Evolutionary conservation across 768 basidiomycete genomes (phyloP).

Genomic region (Psilocybe cubensis): DNA sequence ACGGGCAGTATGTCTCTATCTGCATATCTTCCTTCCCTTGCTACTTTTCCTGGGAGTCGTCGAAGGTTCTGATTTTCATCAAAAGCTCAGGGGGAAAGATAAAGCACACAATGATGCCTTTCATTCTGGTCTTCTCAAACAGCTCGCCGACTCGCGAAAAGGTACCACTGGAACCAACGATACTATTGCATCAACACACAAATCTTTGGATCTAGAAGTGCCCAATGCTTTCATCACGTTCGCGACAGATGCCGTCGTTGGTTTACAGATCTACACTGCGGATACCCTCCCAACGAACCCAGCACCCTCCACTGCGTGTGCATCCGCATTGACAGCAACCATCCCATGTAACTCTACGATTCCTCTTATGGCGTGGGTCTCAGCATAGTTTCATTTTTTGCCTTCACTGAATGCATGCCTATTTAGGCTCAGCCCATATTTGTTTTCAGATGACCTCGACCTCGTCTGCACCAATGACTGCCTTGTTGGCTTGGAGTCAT

Average conservation of each 20-base stretch:
- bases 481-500: constrained; percentile 16
- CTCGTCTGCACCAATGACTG: constrained; percentile 24
- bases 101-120: constrained; percentile 4
- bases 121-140: constrained; percentile 6
- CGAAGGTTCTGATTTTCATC: constrained; percentile 2
- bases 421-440: constrained; percentile 6
- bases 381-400: background rate
- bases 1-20: background rate
- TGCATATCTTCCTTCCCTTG: background rate
- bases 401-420: constrained; percentile 1
- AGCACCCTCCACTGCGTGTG: constrained; percentile 11
- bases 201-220: constrained; percentile 1
- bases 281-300: constrained; percentile 12
- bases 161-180: background rate
- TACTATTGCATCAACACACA: background rate
- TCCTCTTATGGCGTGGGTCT: constrained; percentile 12
- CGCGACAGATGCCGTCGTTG: constrained; percentile 9
- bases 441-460: constrained; percentile 3
- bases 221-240: constrained; percentile 8
- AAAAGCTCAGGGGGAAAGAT: constrained; percentile 5
- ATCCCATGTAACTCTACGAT: constrained; percentile 16
- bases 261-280: constrained; percentile 12
- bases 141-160: constrained; percentile 5
- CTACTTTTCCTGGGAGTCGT: background rate
- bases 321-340: constrained; percentile 8